phyloP scores from a whole-genome alignment of 352 stramenopile genomes.

The Hyaloperonospora brassicae region DNA sequence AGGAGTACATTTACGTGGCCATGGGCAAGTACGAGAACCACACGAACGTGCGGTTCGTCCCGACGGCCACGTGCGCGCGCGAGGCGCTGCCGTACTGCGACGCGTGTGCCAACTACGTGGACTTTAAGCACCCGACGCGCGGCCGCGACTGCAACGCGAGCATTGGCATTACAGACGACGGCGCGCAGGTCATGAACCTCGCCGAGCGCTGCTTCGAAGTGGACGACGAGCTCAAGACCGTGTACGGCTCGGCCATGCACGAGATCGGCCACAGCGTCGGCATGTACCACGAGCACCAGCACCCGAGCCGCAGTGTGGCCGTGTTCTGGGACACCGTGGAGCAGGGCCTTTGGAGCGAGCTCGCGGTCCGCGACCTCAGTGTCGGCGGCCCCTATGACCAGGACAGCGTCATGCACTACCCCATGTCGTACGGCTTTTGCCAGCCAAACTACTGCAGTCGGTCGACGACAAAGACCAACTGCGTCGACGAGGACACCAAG shows the following conservation, averaged over 20 bases:
- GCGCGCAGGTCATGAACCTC: slow-evolving; percentile 62
- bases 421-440: slow-evolving; percentile 68
- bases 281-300: slow-evolving; percentile 79
- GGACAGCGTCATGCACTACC: slow-evolving; percentile 77
- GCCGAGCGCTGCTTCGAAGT: slow-evolving; percentile 70
- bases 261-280: slow-evolving; percentile 72
- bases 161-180: slow-evolving; percentile 59
- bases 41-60: slow-evolving; percentile 73
- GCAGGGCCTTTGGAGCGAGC: slow-evolving; percentile 38
- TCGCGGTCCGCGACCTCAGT: slow-evolving; percentile 58
- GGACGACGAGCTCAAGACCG: slow-evolving; percentile 62
- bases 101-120: slow-evolving; percentile 58
- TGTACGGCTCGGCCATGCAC: slow-evolving; percentile 72
- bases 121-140: slow-evolving; percentile 66
- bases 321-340: slow-evolving; percentile 28
- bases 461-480: slow-evolving; percentile 31
- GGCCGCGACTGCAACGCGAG: slow-evolving; percentile 73
- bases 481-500: slow-evolving; percentile 38
- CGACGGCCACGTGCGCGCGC: slow-evolving; percentile 36
- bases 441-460: slow-evolving; percentile 12
- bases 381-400: slow-evolving; percentile 63
- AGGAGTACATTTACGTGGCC: slow-evolving; percentile 49
- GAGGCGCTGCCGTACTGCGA: slow-evolving; percentile 49
- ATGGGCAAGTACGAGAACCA: slow-evolving; percentile 57
- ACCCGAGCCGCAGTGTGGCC: slow-evolving; percentile 53